Conservation (phyloP, 2,329 filamentous ascomycete species). For the Ceratocystis eucalypticola region DNA sequence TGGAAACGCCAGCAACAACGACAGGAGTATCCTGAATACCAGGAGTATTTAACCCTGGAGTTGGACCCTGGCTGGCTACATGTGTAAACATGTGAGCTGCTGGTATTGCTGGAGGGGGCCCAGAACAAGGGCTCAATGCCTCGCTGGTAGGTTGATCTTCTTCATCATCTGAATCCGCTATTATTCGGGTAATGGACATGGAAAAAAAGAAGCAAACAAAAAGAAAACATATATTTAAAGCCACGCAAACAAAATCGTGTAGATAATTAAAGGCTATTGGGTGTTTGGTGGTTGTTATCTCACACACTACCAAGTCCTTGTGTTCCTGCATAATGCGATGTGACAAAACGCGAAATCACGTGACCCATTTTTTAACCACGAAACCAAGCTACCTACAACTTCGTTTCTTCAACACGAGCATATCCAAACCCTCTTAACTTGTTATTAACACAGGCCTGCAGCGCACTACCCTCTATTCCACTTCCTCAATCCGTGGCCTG, state of each 20-base stretch:
- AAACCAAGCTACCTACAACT: neutral
- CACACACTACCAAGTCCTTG: neutral
- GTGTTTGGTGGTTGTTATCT: neutral
- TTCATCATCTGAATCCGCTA: constrained; percentile 32
- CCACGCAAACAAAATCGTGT: neutral
- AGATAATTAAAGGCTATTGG: neutral
- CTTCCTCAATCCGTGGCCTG: constrained; percentile 43
- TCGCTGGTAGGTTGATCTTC: constrained; percentile 22
- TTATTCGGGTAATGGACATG: constrained; percentile 21
- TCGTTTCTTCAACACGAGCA: neutral
- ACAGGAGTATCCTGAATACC: neutral
- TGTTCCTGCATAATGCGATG: neutral
- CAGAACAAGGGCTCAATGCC: constrained; percentile 12
- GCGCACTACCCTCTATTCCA: constrained; percentile 35
- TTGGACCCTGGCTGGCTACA: neutral
- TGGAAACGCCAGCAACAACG: neutral
- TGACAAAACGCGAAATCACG: neutral
- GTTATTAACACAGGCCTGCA: neutral
- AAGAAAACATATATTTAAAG: neutral
- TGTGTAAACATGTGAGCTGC: neutral
- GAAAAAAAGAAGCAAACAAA: neutral
- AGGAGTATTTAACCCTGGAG: neutral
- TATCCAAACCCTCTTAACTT: neutral
- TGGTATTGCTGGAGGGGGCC: neutral
- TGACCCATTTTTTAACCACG: neutral